These are phyloP conservation scores for Exophiala viscosa DNA, from an alignment of 2,329 filamentous ascomycete species.

Conservation along the genomic window DNA sequence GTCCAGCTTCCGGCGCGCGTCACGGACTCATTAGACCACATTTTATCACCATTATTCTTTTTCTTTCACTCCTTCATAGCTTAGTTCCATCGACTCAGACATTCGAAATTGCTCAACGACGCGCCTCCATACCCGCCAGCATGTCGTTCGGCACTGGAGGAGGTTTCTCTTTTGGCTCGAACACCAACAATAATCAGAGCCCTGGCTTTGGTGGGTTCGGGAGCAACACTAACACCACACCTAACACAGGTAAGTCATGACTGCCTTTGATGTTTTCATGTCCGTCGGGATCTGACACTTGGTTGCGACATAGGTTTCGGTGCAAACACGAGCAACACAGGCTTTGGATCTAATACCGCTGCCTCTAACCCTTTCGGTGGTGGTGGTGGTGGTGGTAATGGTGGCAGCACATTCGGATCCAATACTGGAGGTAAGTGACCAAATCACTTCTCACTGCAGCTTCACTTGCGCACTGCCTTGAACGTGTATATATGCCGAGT, in stretches of 20 bases:
- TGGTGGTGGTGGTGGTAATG: background rate
- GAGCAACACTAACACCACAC: constrained; percentile 21
- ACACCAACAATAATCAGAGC: constrained; percentile 20
- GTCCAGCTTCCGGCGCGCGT: constrained; percentile 15
- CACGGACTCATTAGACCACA: constrained; percentile 13
- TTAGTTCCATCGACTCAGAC: background rate
- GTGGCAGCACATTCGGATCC: constrained; percentile 22
- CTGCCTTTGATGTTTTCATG: background rate
- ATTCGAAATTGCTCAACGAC: constrained; percentile 24
- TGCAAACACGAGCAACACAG: constrained; percentile 21
- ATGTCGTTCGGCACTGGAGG: constrained; percentile 29
- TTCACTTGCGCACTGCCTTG: constrained; percentile 1
- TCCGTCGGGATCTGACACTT: constrained; percentile 5
- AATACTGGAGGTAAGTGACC: constrained; percentile 18
- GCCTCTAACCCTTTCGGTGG: constrained; percentile 25
- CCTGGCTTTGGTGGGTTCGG: constrained; percentile 28
- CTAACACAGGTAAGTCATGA: constrained; percentile 18
- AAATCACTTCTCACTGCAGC: background rate
- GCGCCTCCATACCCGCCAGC: constrained; percentile 22
- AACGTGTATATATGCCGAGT: background rate
- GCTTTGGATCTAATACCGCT: constrained; percentile 26
- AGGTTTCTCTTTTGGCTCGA: constrained; percentile 23
- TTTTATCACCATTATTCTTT: constrained; percentile 2
- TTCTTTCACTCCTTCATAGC: constrained; percentile 8
- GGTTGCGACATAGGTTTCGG: constrained; percentile 22